Percentiles rank a stretch among this genome's conserved stretches.
phyloP scores from a whole-genome alignment of 306 rosid species.

The Medicago ruthenica region DNA sequence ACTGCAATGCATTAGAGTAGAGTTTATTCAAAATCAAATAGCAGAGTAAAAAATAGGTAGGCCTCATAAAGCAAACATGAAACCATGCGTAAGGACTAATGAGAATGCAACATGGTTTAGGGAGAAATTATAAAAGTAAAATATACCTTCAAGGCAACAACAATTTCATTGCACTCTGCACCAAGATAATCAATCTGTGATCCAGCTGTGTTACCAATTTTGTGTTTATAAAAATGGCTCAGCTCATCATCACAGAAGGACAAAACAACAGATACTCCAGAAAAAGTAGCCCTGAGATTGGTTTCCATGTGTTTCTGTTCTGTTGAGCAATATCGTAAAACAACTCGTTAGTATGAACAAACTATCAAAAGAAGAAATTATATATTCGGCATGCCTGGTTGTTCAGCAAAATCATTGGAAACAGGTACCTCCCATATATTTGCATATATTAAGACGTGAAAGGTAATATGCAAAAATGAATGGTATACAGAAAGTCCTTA shows the following conservation, averaged over 20 bases:
- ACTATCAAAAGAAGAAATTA: constrained; percentile 31
- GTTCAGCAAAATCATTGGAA: constrained; percentile 15
- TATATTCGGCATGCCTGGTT: constrained; percentile 19
- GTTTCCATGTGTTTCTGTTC: constrained; percentile 91
- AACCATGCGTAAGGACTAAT: constrained; percentile 24
- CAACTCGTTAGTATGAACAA: constrained; percentile 36
- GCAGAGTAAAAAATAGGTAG: constrained; percentile 35
- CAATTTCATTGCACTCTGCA: constrained; percentile 68
- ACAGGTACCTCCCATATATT: constrained; percentile 23
- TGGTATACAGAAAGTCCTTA: constrained; percentile 9
- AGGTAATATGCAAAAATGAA: constrained; percentile 27
- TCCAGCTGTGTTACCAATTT: constrained; percentile 43
- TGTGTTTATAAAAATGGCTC: constrained; percentile 41
- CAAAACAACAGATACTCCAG: constrained; percentile 79
- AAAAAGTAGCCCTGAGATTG: constrained; percentile 74
- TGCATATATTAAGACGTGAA: constrained; percentile 16
- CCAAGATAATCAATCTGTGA: constrained; percentile 61
- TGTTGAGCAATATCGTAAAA: constrained; percentile 48
- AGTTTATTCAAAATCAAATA: constrained; percentile 39
- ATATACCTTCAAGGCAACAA: constrained; percentile 70
- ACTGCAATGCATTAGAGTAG: constrained; percentile 48
- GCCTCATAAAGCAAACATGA: constrained; percentile 38
- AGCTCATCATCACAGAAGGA: constrained; percentile 66
- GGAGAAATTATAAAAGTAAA: constrained; percentile 33
- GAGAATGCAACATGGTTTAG: constrained; percentile 6